Evolutionary conservation across 768 basidiomycete genomes (phyloP).

Genomic region (Kwoniella newhampshirensis): DNA sequence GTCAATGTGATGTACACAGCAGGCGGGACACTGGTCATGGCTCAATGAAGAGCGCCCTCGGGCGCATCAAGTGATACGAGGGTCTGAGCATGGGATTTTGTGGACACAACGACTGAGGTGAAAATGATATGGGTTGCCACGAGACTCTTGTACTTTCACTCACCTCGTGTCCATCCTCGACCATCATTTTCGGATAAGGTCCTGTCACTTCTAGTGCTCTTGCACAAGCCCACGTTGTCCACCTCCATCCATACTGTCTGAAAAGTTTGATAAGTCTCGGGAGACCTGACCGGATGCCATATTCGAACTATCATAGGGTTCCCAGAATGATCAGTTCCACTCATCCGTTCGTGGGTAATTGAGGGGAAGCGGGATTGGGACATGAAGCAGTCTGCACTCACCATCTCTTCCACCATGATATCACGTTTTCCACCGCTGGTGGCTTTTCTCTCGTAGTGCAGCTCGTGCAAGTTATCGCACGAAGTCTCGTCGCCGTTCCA

Average conservation of each 20-base stretch:
- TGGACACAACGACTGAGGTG: too few relatives aligned
- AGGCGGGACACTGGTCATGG: too few relatives aligned
- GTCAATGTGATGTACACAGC: not conserved
- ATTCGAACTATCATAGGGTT: slow-evolving; percentile 28
- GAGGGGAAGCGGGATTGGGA: not conserved
- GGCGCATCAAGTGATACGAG: too few relatives aligned
- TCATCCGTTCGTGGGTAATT: too few relatives aligned
- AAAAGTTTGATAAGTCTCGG: slow-evolving; percentile 35
- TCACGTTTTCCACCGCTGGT: slow-evolving; percentile 28
- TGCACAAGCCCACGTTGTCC: slow-evolving; percentile 36
- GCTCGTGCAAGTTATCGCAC: slow-evolving; percentile 29
- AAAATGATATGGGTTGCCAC: too few relatives aligned
- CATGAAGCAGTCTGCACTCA: slow-evolving; percentile 11
- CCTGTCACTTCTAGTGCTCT: slow-evolving; percentile 29
- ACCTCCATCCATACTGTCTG: slow-evolving; percentile 30
- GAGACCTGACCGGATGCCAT: slow-evolving; percentile 33
- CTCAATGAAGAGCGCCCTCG: too few relatives aligned
- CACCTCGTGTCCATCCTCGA: slow-evolving; percentile 34
- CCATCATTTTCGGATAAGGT: slow-evolving; percentile 28
- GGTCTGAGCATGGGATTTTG: too few relatives aligned
- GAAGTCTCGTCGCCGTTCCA: slow-evolving; percentile 39
- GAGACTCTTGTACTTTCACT: too few relatives aligned
- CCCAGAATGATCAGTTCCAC: not conserved
- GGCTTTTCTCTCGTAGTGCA: slow-evolving; percentile 25
- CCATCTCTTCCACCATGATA: slow-evolving; percentile 33